phyloP scores from a whole-genome alignment of 805 yeast genomes.

The Metschnikowia gelsemii region DNA sequence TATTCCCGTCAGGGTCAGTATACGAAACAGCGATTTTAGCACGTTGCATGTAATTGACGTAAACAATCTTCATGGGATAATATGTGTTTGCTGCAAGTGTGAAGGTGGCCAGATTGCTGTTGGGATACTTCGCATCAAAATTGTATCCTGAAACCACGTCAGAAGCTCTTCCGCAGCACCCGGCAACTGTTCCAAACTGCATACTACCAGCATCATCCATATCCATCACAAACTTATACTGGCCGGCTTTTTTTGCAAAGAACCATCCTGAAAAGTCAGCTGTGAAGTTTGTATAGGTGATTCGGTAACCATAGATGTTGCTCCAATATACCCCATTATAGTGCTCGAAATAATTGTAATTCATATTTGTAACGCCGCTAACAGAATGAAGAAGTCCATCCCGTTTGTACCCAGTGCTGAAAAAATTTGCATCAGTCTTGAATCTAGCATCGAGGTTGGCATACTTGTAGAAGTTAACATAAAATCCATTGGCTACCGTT shows the following conservation, averaged over 20 bases:
- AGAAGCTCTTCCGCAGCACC: slow-evolving; percentile 13
- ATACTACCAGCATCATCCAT: slow-evolving; percentile 17
- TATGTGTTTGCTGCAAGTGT: slow-evolving; percentile 3
- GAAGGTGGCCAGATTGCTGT: slow-evolving; percentile 2
- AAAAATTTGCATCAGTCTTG: slow-evolving; percentile 6
- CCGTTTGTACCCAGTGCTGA: slow-evolving; percentile 5
- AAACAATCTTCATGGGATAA: slow-evolving; percentile 9
- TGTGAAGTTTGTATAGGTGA: slow-evolving; percentile 10
- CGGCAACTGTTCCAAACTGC: slow-evolving; percentile 12
- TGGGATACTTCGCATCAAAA: slow-evolving; percentile 2
- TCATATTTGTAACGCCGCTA: slow-evolving; percentile 5
- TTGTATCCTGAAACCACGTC: slow-evolving; percentile 5
- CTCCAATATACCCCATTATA: no score
- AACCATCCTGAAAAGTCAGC: slow-evolving; percentile 14
- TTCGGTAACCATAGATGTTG: slow-evolving; percentile 3
- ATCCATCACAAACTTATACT: slow-evolving; percentile 9
- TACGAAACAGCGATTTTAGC: neutral
- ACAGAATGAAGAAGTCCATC: neutral
- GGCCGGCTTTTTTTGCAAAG: slow-evolving; percentile 8
- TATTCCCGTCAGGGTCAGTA: neutral
- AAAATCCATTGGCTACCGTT: slow-evolving; percentile 3
- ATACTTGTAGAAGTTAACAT: slow-evolving; percentile 7
- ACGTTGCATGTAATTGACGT: neutral
- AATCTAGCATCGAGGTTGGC: neutral
- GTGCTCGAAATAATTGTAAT: no score